A percentile compares a stretch with the other conserved stretches of the same genome.
Evolutionary conservation across 2,329 filamentous ascomycete species (phyloP).

Genomic region (Talaromyces sp.): DNA sequence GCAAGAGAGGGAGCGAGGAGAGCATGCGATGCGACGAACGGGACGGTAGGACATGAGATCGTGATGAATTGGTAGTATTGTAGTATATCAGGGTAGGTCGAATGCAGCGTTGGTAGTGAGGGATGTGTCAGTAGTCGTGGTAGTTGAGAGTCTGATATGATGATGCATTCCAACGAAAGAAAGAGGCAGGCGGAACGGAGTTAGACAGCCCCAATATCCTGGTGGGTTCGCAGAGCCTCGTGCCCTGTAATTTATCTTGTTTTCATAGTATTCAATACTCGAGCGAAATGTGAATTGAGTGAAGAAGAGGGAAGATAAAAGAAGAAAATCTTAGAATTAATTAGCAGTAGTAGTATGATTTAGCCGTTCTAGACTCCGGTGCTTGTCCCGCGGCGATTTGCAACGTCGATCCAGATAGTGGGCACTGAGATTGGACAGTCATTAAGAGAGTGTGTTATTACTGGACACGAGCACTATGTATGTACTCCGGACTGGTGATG

Average conservation of each 20-base stretch:
- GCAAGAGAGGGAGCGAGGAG: not conserved
- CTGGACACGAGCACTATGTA: not conserved
- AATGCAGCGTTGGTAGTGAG: not conserved
- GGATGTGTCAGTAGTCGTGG: not conserved
- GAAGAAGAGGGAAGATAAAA: not conserved
- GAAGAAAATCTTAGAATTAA: not conserved
- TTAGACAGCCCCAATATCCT: not conserved
- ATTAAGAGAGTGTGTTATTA: not conserved
- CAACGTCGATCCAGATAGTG: conserved; percentile 6
- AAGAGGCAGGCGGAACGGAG: not conserved
- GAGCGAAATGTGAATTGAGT: not conserved
- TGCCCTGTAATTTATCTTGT: not conserved
- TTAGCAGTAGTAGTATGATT: not conserved
- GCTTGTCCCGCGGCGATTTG: not conserved
- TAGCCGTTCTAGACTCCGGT: not conserved
- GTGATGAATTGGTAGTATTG: not conserved
- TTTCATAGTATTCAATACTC: not conserved
- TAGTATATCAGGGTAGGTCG: not conserved
- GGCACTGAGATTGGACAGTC: not conserved
- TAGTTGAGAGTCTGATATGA: not conserved
- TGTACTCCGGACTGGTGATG: not conserved
- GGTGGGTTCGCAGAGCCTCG: conserved; percentile 5
- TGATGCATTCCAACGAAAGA: conserved; percentile 5
- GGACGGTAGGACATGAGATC: conserved; percentile 4
- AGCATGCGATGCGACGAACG: not conserved